phyloP scores from a whole-genome alignment of 1,284 basidiomycete genomes.

The Marasmius sp. region DNA sequence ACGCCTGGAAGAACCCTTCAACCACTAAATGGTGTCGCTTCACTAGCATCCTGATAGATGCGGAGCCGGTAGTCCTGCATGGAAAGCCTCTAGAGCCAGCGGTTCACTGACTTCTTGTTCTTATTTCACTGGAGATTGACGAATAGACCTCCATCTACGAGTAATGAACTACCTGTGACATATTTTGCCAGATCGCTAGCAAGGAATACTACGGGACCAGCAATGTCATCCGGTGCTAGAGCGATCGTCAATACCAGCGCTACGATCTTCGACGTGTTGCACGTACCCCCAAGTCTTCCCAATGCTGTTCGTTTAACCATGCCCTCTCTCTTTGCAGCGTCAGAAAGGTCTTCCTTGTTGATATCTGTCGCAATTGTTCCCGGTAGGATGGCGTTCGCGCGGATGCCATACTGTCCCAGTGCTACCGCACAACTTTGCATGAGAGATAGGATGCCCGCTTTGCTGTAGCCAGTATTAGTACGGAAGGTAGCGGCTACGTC shows the following conservation, averaged over 20 bases:
- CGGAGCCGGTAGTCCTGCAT: conserved; percentile 49
- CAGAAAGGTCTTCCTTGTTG: conserved; percentile 74
- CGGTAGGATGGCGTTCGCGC: conserved; percentile 67
- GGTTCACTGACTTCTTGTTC: background rate
- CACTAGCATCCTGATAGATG: conserved; percentile 53
- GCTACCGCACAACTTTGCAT: conserved; percentile 86
- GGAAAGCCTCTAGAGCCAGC: conserved; percentile 40
- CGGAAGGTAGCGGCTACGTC: background rate
- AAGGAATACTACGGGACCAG: conserved; percentile 76
- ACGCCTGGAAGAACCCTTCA: conserved; percentile 62
- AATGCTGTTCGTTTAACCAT: conserved; percentile 71
- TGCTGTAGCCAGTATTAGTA: background rate
- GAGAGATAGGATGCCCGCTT: conserved; percentile 72
- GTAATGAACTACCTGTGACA: conserved; percentile 63
- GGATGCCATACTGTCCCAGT: conserved; percentile 72
- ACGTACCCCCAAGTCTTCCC: conserved; percentile 64
- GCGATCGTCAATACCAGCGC: conserved; percentile 9
- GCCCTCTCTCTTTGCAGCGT: conserved; percentile 58
- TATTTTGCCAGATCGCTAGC: conserved; percentile 76
- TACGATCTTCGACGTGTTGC: background rate
- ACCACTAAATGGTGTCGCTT: conserved; percentile 48
- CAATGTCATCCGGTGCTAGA: conserved; percentile 69
- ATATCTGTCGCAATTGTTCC: conserved; percentile 77
- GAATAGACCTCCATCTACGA: conserved; percentile 79
- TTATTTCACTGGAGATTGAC: conserved; percentile 69